Conservation (phyloP, 129 eudicot species). For the Rutidosis leptorrhynchoides region DNA sequence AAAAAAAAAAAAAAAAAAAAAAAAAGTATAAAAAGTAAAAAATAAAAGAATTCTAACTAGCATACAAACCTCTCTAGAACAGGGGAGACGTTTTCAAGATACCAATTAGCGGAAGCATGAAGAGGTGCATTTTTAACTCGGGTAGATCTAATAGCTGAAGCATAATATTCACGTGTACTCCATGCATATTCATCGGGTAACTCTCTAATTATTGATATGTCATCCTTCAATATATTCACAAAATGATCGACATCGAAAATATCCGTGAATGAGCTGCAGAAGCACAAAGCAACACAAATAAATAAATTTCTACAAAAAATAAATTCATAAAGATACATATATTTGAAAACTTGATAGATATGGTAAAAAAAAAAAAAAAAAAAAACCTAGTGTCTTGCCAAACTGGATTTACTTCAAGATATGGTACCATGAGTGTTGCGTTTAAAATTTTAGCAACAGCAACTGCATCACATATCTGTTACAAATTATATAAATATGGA, state of each 20-base stretch:
- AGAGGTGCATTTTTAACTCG: conserved; percentile 92
- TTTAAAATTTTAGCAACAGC: conserved; percentile 93
- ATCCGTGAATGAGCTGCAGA: conserved; percentile 74
- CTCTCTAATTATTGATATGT: conserved; percentile 71
- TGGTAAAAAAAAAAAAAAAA: too few species aligned
- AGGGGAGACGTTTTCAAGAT: conserved; percentile 72
- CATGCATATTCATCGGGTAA: conserved; percentile 83
- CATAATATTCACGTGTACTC: conserved; percentile 98
- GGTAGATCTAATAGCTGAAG: conserved; percentile 83
- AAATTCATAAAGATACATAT: background rate
- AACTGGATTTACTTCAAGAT: conserved; percentile 92
- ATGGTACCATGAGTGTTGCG: conserved; percentile 90
- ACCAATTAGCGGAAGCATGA: conserved; percentile 97
- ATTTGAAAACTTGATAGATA: background rate
- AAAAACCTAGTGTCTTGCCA: conserved; percentile 97
- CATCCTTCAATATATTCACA: conserved; percentile 81
- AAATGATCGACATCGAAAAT: conserved; percentile 98
- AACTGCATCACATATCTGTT: conserved; percentile 94
- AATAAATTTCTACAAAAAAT: conserved; percentile 3
- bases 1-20: too few species aligned
- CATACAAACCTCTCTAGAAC: conserved; percentile 77
- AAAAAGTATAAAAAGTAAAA: too few species aligned
- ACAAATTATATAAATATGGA: conserved; percentile 18
- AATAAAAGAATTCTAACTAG: too few species aligned
- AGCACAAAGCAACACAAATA: background rate